Percentiles rank a stretch among this genome's conserved stretches.
Conservation (phyloP, 331 rosid species). For the Stylosanthes scabra region DNA sequence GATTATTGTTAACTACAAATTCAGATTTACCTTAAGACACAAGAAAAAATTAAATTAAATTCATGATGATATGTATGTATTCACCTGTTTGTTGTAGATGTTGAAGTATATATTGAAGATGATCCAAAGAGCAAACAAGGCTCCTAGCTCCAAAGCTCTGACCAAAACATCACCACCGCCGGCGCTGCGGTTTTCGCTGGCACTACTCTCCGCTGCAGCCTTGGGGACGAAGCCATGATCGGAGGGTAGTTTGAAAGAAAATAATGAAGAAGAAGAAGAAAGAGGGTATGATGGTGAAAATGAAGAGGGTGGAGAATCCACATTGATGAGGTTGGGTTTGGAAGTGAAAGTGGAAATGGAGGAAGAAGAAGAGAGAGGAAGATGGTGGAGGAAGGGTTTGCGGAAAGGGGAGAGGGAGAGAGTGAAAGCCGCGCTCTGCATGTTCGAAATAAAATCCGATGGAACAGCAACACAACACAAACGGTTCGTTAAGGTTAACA, state of each 20-base stretch:
- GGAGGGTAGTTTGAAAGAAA: conserved; percentile 53
- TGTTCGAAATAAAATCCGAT: conserved; percentile 32
- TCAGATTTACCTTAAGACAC: background rate
- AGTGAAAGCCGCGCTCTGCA: conserved; percentile 69
- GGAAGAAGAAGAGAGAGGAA: background rate
- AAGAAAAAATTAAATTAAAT: background rate
- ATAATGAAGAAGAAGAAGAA: conserved; percentile 38
- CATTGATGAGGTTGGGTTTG: background rate
- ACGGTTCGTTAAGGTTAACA: background rate
- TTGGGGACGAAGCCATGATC: conserved; percentile 41
- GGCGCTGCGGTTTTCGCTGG: conserved; percentile 34
- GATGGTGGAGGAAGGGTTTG: conserved; percentile 40
- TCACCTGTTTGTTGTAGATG: conserved; percentile 92
- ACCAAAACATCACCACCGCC: conserved; percentile 7
- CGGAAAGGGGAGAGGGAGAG: conserved; percentile 31
- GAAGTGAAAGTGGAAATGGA: background rate
- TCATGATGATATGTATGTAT: too few species aligned
- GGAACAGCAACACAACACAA: background rate
- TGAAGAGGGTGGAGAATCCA: background rate
- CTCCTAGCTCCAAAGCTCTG: conserved; percentile 70
- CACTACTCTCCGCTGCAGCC: conserved; percentile 66
- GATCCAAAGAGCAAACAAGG: conserved; percentile 79
- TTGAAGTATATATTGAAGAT: conserved; percentile 89
- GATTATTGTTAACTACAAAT: background rate
- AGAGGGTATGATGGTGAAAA: conserved; percentile 48